These are phyloP conservation scores for Trypanosoma rangeli DNA, from an alignment of 208 protist genomes.

Conservation along the genomic window DNA sequence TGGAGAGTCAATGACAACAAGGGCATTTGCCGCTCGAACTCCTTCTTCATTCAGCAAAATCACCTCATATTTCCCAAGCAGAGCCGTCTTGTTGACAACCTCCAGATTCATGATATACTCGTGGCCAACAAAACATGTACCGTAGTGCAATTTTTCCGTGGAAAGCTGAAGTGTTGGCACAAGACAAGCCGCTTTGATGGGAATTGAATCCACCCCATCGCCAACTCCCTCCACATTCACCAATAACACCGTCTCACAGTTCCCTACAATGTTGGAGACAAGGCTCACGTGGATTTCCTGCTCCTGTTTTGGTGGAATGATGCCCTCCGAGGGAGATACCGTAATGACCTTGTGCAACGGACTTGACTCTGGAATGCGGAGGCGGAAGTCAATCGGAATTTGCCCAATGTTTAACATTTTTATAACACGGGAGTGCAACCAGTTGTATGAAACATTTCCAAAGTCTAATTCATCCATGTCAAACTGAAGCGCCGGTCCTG, in stretches of 20 bases:
- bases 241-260: constrained; percentile 82
- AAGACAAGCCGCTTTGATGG: constrained; percentile 82
- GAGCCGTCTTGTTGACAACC: constrained; percentile 89
- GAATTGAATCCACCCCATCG: constrained; percentile 80
- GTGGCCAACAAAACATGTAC: constrained; percentile 90
- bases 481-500: constrained; percentile 94
- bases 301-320: constrained; percentile 58
- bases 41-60: constrained; percentile 58
- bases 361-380: constrained; percentile 75
- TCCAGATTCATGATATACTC: constrained; percentile 84
- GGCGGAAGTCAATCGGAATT: constrained; percentile 90
- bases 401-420: constrained; percentile 93
- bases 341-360: constrained; percentile 62
- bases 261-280: constrained; percentile 68
- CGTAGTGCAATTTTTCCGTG: constrained; percentile 77
- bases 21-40: constrained; percentile 21
- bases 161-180: constrained; percentile 82
- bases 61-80: constrained; percentile 93
- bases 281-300: constrained; percentile 79
- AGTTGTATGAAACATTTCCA: constrained; percentile 94
- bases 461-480: constrained; percentile 91
- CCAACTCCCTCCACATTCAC: constrained; percentile 95
- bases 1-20: constrained; percentile 37
- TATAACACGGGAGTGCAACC: constrained; percentile 69
- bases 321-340: constrained; percentile 66